A percentile compares a stretch with the other conserved stretches of the same genome.
phyloP scores from a whole-genome alignment of 495 filamentous ascomycete genomes.

The Tuber umbilicatum region DNA sequence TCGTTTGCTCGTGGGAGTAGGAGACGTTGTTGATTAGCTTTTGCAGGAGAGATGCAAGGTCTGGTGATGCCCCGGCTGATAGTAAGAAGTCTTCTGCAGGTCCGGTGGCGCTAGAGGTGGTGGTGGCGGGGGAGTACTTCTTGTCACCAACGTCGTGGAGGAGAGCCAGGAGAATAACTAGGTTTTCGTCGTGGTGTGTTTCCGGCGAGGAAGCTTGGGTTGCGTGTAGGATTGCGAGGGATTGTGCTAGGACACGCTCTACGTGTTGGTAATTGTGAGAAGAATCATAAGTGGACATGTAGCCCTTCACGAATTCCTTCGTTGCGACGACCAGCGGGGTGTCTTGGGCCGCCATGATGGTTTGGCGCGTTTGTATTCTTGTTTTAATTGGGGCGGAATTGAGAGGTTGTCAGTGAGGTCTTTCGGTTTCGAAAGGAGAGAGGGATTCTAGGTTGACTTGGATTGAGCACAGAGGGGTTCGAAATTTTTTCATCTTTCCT shows the following conservation, averaged over 20 bases:
- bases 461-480: not conserved
- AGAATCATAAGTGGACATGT: constrained; percentile 75
- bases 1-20: constrained; percentile 64
- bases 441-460: not conserved
- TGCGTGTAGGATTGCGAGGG: constrained; percentile 52
- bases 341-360: not conserved
- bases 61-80: constrained; percentile 49
- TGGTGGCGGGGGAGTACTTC: constrained; percentile 58
- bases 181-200: constrained; percentile 47
- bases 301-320: constrained; percentile 42
- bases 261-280: constrained; percentile 85
- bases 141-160: constrained; percentile 83
- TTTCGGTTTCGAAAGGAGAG: not conserved
- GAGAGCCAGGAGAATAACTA: constrained; percentile 66
- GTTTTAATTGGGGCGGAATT: not conserved
- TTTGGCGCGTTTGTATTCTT: not conserved
- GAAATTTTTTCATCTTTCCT: not conserved
- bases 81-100: constrained; percentile 53
- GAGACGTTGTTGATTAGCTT: constrained; percentile 65
- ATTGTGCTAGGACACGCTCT: constrained; percentile 64
- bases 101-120: constrained; percentile 12
- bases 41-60: constrained; percentile 60
- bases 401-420: not conserved
- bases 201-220: constrained; percentile 35
- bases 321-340: constrained; percentile 18